Conservation (phyloP, 306 rosid species). For the Inga oerstediana region DNA sequence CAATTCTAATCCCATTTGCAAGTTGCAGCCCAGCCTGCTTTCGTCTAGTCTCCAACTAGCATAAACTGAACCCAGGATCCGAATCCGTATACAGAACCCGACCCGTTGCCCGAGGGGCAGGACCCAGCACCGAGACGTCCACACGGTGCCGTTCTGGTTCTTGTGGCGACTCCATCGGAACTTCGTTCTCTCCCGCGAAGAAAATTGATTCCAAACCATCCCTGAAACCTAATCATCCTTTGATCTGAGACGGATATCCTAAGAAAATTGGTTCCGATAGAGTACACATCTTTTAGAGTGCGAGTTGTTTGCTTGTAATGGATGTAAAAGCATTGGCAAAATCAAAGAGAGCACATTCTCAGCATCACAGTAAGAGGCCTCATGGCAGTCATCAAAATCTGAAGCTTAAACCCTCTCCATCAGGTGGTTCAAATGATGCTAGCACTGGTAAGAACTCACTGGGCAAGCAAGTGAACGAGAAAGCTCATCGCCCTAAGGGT, state of each 20-base stretch:
- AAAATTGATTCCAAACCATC: not conserved
- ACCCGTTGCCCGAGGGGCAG: not conserved
- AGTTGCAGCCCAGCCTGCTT: not conserved
- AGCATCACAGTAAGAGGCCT: conserved; percentile 60
- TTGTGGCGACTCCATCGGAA: not conserved
- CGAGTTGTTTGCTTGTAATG: conserved; percentile 40
- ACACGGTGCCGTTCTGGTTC: not conserved
- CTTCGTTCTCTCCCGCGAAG: not conserved
- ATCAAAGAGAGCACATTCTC: conserved; percentile 86
- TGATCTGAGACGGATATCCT: not conserved
- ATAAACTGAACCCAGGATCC: not conserved
- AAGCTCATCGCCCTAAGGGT: conserved; percentile 36
- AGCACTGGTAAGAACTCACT: conserved; percentile 40
- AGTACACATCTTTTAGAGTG: not conserved
- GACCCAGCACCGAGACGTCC: not conserved
- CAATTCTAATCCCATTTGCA: not conserved
- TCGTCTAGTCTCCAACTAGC: not conserved
- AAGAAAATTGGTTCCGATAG: conserved; percentile 12
- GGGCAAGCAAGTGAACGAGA: conserved; percentile 48
- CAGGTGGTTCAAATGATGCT: conserved; percentile 36
- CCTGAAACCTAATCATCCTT: not conserved
- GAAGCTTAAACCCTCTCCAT: conserved; percentile 49
- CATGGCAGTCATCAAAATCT: conserved; percentile 40
- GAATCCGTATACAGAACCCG: not conserved
- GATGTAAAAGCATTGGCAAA: conserved; percentile 82